Conservation (phyloP, 345 rosid species). For the Eucalyptus melliodora region DNA sequence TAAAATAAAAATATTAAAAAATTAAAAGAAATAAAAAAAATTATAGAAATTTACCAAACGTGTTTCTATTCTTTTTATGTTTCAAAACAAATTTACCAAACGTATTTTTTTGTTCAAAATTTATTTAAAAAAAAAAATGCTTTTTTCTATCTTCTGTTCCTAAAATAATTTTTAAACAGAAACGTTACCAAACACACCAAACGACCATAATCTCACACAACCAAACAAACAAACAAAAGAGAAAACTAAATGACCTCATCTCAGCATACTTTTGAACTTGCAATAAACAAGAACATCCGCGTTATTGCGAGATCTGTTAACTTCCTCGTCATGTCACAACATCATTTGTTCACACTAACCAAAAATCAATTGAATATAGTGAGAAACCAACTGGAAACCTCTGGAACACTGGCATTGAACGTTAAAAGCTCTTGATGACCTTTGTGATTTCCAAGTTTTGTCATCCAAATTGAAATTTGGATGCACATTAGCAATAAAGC, state of each 20-base stretch:
- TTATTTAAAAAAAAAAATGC: too few species aligned
- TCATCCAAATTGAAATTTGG: neutral
- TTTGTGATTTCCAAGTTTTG: neutral
- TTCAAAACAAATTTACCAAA: too few species aligned
- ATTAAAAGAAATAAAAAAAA: too few species aligned
- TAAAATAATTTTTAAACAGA: too few species aligned
- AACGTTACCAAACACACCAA: neutral
- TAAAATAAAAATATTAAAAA: too few species aligned
- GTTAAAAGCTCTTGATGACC: neutral
- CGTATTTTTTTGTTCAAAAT: too few species aligned
- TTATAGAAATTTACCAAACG: too few species aligned
- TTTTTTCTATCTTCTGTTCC: too few species aligned
- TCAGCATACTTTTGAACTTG: neutral
- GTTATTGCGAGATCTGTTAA: neutral
- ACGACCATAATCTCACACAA: neutral
- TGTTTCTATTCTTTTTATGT: too few species aligned
- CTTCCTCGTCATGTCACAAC: neutral
- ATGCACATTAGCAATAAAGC: neutral
- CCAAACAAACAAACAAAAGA: neutral
- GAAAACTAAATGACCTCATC: neutral
- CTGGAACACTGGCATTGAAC: neutral
- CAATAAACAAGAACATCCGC: neutral
- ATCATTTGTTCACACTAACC: neutral
- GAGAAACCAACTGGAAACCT: neutral
- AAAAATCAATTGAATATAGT: neutral